Evolutionary conservation across 2,329 filamentous ascomycete species (phyloP).

Genomic region (Botrytis galanthina): DNA sequence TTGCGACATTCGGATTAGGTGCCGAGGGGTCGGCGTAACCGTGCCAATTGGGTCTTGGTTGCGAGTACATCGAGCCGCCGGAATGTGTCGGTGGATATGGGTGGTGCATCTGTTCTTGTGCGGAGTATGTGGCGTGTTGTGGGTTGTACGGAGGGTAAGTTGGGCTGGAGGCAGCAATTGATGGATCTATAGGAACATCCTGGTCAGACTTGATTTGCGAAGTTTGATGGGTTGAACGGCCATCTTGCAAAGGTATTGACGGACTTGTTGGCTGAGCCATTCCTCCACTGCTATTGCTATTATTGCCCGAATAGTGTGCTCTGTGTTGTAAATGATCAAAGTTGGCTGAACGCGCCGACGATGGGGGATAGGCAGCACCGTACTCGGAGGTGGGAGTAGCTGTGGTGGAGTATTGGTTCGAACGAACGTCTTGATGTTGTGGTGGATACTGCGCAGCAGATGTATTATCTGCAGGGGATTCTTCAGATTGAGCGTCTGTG

Average conservation of each 20-base stretch:
- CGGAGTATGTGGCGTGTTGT: conserved; percentile 85
- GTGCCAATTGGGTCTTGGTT: conserved; percentile 72
- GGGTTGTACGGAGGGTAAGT: conserved; percentile 73
- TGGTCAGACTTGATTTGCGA: conserved; percentile 86
- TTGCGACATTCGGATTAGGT: background rate
- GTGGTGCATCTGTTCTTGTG: conserved; percentile 82
- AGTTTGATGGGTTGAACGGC: conserved; percentile 66
- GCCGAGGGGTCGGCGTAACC: conserved; percentile 53
- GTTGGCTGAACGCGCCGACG: conserved; percentile 73
- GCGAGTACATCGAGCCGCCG: conserved; percentile 60
- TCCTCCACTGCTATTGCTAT: conserved; percentile 73
- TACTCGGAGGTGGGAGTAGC: conserved; percentile 89
- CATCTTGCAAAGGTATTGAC: conserved; percentile 87
- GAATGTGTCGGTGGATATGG: conserved; percentile 61
- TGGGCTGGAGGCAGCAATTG: conserved; percentile 89
- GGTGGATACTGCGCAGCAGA: conserved; percentile 88
- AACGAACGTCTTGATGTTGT: conserved; percentile 76
- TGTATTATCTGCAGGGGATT: conserved; percentile 79
- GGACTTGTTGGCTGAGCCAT: conserved; percentile 99
- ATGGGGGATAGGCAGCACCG: conserved; percentile 66
- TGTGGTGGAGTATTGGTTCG: conserved; percentile 54
- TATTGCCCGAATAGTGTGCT: conserved; percentile 75
- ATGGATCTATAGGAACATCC: conserved; percentile 98
- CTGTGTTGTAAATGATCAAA: conserved; percentile 88
- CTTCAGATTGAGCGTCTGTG: conserved; percentile 78